Evolutionary conservation across 495 filamentous ascomycete species (phyloP).

Genomic region (Poronia punctata): DNA sequence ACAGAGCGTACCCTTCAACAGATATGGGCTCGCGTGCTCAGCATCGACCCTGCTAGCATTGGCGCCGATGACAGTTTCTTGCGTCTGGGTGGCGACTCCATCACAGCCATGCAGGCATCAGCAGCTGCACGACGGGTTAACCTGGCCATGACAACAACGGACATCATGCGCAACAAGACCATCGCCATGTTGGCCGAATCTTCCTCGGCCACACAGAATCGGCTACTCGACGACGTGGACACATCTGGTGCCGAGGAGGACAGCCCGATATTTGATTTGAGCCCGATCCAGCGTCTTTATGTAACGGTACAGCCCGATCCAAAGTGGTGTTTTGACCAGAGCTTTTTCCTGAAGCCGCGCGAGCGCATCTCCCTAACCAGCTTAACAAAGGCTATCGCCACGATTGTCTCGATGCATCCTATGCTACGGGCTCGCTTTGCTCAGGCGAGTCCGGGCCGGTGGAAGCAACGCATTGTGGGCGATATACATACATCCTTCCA

Average conservation of each 20-base stretch:
- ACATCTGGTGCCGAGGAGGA: conserved; percentile 26
- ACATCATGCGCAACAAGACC: conserved; percentile 1
- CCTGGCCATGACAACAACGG: conserved; percentile 38
- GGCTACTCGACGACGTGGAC: conserved; percentile 3
- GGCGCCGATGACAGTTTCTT: conserved; percentile 47
- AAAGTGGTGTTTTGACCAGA: conserved; percentile 57
- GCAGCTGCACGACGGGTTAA: conserved; percentile 38
- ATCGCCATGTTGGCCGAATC: conserved; percentile 2
- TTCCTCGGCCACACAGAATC: conserved; percentile 5
- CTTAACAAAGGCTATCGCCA: conserved; percentile 37
- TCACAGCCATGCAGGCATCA: conserved; percentile 56
- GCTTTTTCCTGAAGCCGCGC: conserved; percentile 47
- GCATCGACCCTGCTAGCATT: conserved; percentile 25
- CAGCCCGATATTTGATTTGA: no score
- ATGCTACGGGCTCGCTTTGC: conserved; percentile 57
- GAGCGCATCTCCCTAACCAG: conserved; percentile 28
- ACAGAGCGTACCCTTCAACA: conserved; percentile 12
- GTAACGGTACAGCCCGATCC: conserved; percentile 36
- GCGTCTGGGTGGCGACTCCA: conserved; percentile 57
- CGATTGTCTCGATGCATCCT: conserved; percentile 48
- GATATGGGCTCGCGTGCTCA: conserved; percentile 21
- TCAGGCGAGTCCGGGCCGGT: conserved; percentile 9
- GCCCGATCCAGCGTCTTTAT: conserved; percentile 50
- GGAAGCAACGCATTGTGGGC: conserved; percentile 17
- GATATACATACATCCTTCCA: conserved; percentile 12